Evolutionary conservation across 108 stramenopile species (phyloP), one percentile per base, ranked within the genome.

Genomic region (Chaetoceros muelleri): DNA sequence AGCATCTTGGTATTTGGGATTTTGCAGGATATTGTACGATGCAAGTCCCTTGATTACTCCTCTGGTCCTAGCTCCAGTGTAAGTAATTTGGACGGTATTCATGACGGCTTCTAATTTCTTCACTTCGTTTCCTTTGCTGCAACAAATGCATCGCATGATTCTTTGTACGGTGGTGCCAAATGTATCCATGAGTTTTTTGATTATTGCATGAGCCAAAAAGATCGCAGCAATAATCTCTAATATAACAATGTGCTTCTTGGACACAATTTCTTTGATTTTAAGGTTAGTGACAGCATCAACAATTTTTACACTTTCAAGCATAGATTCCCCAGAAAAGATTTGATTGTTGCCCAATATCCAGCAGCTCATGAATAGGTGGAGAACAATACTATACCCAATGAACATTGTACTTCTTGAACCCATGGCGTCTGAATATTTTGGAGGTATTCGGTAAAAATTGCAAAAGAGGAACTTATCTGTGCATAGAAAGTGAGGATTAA

Each of bases 401-500:
- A 78, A 51, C 10, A 44, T 58, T n/a, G 76, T 66, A 23, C 62
- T 57, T 49, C 46, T 67, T 44, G 61, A 70, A 3, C 73, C 70
- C 73, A 78, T 78, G 13, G 45, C 58, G 53, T 74, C 72, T 28
- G 69, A 70, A 50, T 78, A 78, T 59, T 54, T 60, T 30, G 85
- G 85, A 13, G 88, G 88, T 1, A 71, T 85, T 20, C 76, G 57
- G 58, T 90, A 87, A 46, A 84, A 80, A 47, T 76, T 69, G 44
- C 80, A 71, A 62, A 90, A 90, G 25, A 90, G 72, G 46, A 70
- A 81, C 58, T 87, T 87, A 60, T 90, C 88, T 40, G 13, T 40
- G 34, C 13, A 10, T 40, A 13, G 13, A 13, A 40, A 10, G 34
- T 40, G 34, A 40, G 8, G 34, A 40, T 5, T 40, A 13, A 40